phyloP scores from a whole-genome alignment of 2,329 filamentous ascomycete genomes.

The Daldinia sp. region DNA sequence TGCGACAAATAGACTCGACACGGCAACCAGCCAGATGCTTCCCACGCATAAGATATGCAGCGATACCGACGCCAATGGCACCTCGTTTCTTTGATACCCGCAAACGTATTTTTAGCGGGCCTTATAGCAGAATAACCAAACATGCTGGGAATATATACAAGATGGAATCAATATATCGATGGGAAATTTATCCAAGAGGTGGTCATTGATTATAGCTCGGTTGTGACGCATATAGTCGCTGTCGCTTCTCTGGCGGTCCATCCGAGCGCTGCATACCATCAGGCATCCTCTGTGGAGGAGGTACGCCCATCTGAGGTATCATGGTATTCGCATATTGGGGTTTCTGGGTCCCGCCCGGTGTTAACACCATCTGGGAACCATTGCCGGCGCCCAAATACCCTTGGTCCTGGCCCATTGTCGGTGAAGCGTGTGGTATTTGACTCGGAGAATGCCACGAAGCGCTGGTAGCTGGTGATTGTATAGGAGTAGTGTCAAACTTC shows the following conservation, averaged over 20 bases:
- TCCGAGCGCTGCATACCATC: constrained; percentile 48
- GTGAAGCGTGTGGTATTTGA: constrained; percentile 60
- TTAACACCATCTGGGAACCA: constrained; percentile 51
- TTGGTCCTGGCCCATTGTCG: constrained; percentile 55
- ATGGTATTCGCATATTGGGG: constrained; percentile 51
- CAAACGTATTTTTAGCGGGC: constrained; percentile 6
- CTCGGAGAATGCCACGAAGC: constrained; percentile 61
- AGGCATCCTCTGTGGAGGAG: constrained; percentile 45
- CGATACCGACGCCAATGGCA: constrained; percentile 15
- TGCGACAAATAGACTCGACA: constrained; percentile 21
- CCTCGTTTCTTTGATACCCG: constrained; percentile 12
- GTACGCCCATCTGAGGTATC: constrained; percentile 48
- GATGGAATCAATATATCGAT: constrained; percentile 30
- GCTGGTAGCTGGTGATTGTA: constrained; percentile 60
- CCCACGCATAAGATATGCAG: constrained; percentile 15
- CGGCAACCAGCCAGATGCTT: constrained; percentile 18
- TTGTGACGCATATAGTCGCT: constrained; percentile 57
- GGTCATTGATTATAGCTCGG: constrained; percentile 51
- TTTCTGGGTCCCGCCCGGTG: constrained; percentile 50
- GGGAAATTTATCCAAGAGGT: not conserved
- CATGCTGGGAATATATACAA: constrained; percentile 42
- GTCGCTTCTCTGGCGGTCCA: constrained; percentile 61
- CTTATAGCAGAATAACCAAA: constrained; percentile 10
- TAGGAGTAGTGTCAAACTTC: constrained; percentile 65
- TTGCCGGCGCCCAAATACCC: constrained; percentile 55